These are phyloP conservation scores for Umbelopsis sp. DNA, from an alignment of 371 early-diverging fungal genomes.

Conservation along the genomic window DNA sequence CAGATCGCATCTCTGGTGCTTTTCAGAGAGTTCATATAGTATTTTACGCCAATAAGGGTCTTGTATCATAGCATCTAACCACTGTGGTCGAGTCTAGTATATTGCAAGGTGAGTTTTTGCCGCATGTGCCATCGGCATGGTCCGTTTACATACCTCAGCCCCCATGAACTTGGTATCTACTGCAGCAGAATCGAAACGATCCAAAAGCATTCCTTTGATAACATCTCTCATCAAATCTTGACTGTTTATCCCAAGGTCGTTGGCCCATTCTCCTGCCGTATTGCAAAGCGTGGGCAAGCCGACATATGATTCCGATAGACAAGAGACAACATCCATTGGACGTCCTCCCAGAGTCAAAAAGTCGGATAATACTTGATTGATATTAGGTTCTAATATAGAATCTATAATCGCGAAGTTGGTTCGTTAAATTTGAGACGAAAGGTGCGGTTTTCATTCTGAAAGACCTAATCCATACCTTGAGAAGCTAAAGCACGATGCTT, in stretches of 20 bases:
- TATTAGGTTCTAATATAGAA: constrained; percentile 66
- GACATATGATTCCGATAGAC: constrained; percentile 65
- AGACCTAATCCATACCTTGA: not conserved
- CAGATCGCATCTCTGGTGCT: constrained; percentile 60
- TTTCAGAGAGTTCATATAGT: constrained; percentile 66
- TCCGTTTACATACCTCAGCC: constrained; percentile 32
- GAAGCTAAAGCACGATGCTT: constrained; percentile 14
- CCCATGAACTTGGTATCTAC: constrained; percentile 56
- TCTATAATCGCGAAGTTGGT: constrained; percentile 30
- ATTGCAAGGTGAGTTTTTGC: constrained; percentile 10
- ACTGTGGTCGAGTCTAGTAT: constrained; percentile 37
- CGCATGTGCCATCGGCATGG: not conserved
- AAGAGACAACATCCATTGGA: constrained; percentile 65
- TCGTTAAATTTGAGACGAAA: not conserved
- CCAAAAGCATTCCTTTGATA: constrained; percentile 56
- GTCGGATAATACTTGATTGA: constrained; percentile 45
- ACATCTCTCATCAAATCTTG: constrained; percentile 53
- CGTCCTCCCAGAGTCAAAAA: constrained; percentile 63
- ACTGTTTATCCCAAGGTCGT: constrained; percentile 50
- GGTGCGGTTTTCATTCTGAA: not conserved
- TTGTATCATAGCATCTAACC: constrained; percentile 56
- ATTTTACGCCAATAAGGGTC: constrained; percentile 65
- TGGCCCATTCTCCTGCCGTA: constrained; percentile 47
- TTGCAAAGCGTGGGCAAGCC: constrained; percentile 74
- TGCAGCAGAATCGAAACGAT: constrained; percentile 60